Conservation (phyloP, 2,329 filamentous ascomycete genomes). For the Exophiala bonariae region DNA sequence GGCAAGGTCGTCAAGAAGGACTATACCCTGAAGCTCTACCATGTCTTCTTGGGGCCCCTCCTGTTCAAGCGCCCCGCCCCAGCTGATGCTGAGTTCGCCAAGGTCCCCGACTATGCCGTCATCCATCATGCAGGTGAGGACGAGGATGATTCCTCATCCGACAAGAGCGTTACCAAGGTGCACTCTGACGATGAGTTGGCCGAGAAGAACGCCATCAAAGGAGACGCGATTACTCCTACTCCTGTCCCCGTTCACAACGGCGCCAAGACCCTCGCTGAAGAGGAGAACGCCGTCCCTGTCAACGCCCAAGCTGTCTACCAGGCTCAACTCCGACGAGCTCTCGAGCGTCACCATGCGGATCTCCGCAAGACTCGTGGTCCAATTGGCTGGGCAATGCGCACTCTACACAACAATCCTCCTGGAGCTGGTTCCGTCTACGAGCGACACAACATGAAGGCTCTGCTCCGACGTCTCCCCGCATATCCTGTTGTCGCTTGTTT, state of each 20-base stretch:
- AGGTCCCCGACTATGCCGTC: conserved; percentile 75
- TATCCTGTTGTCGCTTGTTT: conserved; percentile 62
- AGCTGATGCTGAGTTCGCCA: conserved; percentile 53
- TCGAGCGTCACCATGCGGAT: conserved; percentile 61
- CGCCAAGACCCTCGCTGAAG: conserved; percentile 11
- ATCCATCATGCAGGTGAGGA: conserved; percentile 64
- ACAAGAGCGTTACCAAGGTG: neutral
- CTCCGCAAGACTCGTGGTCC: conserved; percentile 65
- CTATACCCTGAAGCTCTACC: conserved; percentile 62
- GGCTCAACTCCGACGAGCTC: conserved; percentile 58
- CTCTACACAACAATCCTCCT: conserved; percentile 71
- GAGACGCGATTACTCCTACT: conserved; percentile 1
- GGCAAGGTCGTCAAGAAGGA: conserved; percentile 69
- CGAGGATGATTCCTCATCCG: conserved; percentile 24
- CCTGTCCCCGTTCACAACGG: too few relatives aligned
- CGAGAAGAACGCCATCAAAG: conserved; percentile 25
- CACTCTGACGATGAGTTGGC: conserved; percentile 1
- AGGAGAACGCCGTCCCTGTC: conserved; percentile 27
- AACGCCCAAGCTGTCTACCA: conserved; percentile 59
- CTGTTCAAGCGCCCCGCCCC: conserved; percentile 62
- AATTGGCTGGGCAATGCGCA: conserved; percentile 81
- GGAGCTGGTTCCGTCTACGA: conserved; percentile 74
- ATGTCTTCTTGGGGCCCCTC: conserved; percentile 62
- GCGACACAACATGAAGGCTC: conserved; percentile 64
- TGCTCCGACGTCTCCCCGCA: conserved; percentile 68